Evolutionary conservation across 148 eudicot species (phyloP), one percentile per base, ranked within the genome.

Genomic region (Cornus controversa): DNA sequence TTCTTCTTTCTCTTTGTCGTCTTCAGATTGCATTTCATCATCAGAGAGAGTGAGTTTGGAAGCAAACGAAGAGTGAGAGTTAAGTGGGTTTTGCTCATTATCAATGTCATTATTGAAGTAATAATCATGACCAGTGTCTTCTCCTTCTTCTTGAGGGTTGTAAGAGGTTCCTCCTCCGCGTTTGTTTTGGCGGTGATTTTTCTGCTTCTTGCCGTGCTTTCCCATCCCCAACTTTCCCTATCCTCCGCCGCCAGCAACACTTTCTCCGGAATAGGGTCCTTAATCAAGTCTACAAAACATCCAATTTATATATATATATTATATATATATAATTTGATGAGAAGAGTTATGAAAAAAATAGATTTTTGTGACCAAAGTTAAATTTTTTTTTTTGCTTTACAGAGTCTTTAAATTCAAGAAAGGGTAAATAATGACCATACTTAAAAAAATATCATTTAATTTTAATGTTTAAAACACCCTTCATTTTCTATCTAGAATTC

Each of bases 201-300:
- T 85, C 73, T 93, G 91, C 83, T 89, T 95, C 86, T 90, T 93
- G 25, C 96, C 88, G 82, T 85, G 82, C 79, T 93, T 93, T 45
- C 99, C 99, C 98, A 92, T 94, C 79, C 80, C 20, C 54, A 50
- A 60, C 64, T 22, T 26, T 76, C 86, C 25, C 37, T 80, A 62
- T 80, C 81, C 9, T 16, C 53, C 69, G 36, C 34, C 37, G 53
- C 67, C 47, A 11, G n/a, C 15, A 62, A 31, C 1, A n/a, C 27
- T 60, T 31, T 5, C 34, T 5, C 34, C 4, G 34, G 4, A 31
- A 31, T 31, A 31, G 34, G 34, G 34, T 31, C 34, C 34, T 31
- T 31, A 31, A 31, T 5, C n/a, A n/a, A n/a, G n/a, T n/a, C n/a
- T n/a, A n/a, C n/a, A n/a, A n/a, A n/a, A n/a, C n/a, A n/a, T n/a